Evolutionary conservation across 1,284 basidiomycete species (phyloP).

Genomic region (Mycosarcoma maydis): DNA sequence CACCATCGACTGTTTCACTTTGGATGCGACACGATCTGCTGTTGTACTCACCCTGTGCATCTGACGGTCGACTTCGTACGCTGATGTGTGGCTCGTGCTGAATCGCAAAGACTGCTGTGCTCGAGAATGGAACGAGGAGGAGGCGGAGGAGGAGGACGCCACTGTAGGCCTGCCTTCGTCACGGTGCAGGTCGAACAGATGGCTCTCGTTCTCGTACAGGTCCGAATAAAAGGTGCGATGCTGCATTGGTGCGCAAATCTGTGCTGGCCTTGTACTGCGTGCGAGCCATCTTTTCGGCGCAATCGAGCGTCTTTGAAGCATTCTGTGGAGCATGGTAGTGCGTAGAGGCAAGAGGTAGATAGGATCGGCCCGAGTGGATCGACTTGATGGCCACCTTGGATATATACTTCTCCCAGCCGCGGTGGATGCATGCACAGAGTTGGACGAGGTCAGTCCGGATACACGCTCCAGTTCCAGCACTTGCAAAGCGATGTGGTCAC

Average conservation of each 20-base stretch:
- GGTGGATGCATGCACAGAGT: no score
- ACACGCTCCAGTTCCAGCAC: no score
- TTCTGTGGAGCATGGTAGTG: conserved; percentile 8
- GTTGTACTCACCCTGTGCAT: conserved; percentile 32
- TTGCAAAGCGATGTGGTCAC: no score
- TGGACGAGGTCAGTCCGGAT: no score
- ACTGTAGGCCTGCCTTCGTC: conserved; percentile 21
- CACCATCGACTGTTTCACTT: no score
- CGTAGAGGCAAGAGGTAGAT: no score
- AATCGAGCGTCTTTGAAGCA: conserved; percentile 9
- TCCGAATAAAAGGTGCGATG: conserved; percentile 30
- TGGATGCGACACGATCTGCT: no score
- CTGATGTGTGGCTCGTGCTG: conserved; percentile 21
- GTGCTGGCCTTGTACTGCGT: not conserved
- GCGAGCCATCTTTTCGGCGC: conserved; percentile 3
- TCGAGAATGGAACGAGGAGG: conserved; percentile 8
- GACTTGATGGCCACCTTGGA: no score
- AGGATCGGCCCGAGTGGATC: no score
- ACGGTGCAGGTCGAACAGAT: conserved; percentile 34
- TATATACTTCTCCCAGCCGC: no score
- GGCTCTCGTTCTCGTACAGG: conserved; percentile 43
- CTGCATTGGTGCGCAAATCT: not conserved
- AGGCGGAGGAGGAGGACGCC: conserved; percentile 6
- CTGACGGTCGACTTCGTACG: conserved; percentile 35
- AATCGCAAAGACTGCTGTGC: conserved; percentile 20